Base-by-base conservation (phyloP, 2,329 filamentous ascomycete genomes). In the Aspergillus brunneoviolaceus region DNA sequence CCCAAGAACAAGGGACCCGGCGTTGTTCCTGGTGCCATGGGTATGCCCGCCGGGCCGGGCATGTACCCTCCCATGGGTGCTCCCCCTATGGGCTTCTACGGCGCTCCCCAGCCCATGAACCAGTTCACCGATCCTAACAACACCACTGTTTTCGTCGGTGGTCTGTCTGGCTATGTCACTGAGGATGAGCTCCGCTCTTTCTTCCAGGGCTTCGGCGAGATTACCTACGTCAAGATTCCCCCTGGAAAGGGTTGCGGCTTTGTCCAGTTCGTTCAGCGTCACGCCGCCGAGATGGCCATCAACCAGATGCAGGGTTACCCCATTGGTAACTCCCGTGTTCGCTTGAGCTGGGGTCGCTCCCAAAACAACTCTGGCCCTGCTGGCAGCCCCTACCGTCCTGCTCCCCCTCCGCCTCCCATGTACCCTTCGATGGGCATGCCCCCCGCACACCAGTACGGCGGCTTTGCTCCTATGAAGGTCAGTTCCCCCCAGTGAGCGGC, bases 291-390 rank as follows among this genome's bases (percentile, higher is more conserved):
- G 82, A 99, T 99, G 95, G 95, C 95, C 69, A 99, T 99, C 85
- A 99, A 99, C 82, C 95, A 99, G 81, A 99, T 99, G 95, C 95
- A 99, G 81, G 95, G 95, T 63, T 99, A 99, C 77, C 95, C 95
- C 25, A 99, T 99, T 72, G 95, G 95, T 58, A 99, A 99, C 84
- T 98, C 94, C 51, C 92, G 95, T 67, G 95, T 99, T 61, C 92
- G 95, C 72, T 86, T 99, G 68, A 96, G 92, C 76, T 99, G 95
- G 95, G 95, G 95, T 65, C 91, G 95, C 66, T 96, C 91, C 58
- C 95, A 99, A 84, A 99, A 98, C 87, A 99, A 99, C 84, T 98
- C 94, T 63, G 95, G 95, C 60, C 88, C 88, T 57, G 95, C 96
- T 62, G 95, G 95, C 67, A 98, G 95, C 68, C 95, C 95, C 60